phyloP scores from a whole-genome alignment of 495 filamentous ascomycete genomes.

The Penicillium argentinense region DNA sequence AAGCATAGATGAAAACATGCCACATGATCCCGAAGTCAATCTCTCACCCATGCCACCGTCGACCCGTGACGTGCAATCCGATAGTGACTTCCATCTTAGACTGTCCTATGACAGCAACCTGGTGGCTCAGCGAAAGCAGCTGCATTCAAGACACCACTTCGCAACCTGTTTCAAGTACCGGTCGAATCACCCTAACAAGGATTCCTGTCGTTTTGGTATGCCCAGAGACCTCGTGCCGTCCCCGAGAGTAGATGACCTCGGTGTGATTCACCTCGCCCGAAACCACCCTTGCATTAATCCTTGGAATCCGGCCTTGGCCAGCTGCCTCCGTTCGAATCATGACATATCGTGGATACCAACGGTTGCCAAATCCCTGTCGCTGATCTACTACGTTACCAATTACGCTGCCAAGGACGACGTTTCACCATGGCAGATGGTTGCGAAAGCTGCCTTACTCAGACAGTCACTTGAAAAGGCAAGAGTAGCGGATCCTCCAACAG shows the following conservation, averaged over 20 bases:
- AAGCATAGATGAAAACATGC: background rate
- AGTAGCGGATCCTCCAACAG: background rate
- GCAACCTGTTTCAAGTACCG: background rate
- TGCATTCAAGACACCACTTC: background rate
- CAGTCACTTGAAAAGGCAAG: conserved; percentile 1
- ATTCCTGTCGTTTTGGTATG: background rate
- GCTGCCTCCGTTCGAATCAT: conserved; percentile 15
- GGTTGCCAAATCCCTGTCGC: conserved; percentile 7
- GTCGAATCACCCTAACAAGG: background rate
- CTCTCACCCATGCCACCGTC: background rate
- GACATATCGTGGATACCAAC: conserved; percentile 16
- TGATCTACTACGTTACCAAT: conserved; percentile 22
- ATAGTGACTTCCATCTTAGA: background rate
- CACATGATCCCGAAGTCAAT: background rate
- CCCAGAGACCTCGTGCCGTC: background rate
- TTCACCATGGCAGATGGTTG: conserved; percentile 7
- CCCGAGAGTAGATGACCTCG: background rate
- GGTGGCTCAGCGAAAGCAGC: background rate
- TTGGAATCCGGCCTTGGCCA: conserved; percentile 15
- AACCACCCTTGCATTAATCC: conserved; percentile 12
- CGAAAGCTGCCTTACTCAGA: conserved; percentile 1
- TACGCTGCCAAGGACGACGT: conserved; percentile 18
- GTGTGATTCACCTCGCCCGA: background rate
- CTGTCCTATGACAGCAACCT: background rate
- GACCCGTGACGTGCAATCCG: background rate